These are phyloP conservation scores for Pseudogymnoascus sp. DNA, from an alignment of 2,329 filamentous ascomycete species.

Conservation along the genomic window DNA sequence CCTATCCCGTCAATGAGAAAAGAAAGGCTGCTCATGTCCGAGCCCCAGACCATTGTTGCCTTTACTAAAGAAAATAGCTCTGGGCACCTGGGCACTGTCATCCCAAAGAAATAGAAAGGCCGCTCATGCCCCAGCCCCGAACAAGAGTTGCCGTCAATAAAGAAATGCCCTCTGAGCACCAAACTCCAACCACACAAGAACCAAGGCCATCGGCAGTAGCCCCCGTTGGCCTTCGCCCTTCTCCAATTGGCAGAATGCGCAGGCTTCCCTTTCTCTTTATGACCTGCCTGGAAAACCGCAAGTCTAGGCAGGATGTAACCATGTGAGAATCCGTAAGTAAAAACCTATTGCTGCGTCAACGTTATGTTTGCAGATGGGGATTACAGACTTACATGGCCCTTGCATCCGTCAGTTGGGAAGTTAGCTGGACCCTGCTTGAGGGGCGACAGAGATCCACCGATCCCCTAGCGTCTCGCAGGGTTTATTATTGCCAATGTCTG, in stretches of 20 bases:
- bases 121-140: neutral
- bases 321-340: slow-evolving; percentile 1
- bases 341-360: neutral
- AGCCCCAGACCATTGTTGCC: neutral
- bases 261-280: neutral
- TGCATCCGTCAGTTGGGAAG: neutral
- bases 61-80: neutral
- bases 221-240: neutral
- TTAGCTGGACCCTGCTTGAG: neutral
- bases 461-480: neutral
- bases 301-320: neutral
- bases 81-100: neutral
- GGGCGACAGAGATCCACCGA: neutral
- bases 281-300: neutral
- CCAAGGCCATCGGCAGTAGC: neutral
- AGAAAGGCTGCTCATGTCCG: neutral
- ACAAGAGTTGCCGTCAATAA: neutral
- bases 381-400: slow-evolving; percentile 1
- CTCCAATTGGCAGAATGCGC: neutral
- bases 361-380: neutral
- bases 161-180: neutral
- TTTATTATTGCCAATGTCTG: slow-evolving; percentile 2
- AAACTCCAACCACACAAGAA: neutral
- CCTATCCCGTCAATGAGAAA: neutral
- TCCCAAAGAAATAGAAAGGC: neutral